These are phyloP conservation scores for Astragalus membranaceus DNA, from an alignment of 306 rosid species.

Conservation along the genomic window DNA sequence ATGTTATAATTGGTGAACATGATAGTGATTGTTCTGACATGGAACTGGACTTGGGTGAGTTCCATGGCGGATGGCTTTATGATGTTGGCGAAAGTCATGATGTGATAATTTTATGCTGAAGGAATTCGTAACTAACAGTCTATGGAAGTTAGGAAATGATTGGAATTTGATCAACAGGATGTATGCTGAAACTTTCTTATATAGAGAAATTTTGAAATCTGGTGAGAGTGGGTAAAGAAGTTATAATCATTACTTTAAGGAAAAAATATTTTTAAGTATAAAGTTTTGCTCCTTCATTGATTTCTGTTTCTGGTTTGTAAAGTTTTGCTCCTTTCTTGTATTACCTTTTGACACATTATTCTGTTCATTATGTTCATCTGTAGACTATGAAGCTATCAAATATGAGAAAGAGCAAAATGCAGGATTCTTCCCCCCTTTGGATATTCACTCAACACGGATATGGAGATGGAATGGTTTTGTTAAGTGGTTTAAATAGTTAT, in stretches of 20 bases:
- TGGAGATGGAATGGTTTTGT: constrained; percentile 94
- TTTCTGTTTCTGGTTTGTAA: no score
- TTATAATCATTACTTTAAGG: not conserved
- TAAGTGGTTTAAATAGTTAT: no score
- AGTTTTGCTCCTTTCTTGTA: no score
- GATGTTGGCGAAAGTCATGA: constrained; percentile 11
- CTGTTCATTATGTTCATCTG: no score
- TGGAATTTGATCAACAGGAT: constrained; percentile 59
- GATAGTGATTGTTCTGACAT: not conserved
- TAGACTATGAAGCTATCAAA: constrained; percentile 72
- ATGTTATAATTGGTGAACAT: no score
- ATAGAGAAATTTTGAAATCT: constrained; percentile 23
- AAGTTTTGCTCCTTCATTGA: no score
- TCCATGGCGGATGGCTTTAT: no score
- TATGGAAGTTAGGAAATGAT: constrained; percentile 18
- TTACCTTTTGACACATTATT: no score
- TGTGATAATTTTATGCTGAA: constrained; percentile 26
- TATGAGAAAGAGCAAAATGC: constrained; percentile 73
- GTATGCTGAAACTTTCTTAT: constrained; percentile 41
- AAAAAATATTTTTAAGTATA: not conserved
- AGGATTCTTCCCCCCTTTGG: constrained; percentile 85
- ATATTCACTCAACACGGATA: constrained; percentile 55
- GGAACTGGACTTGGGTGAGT: no score
- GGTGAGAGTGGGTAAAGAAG: constrained; percentile 25
- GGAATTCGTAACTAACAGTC: constrained; percentile 33